phyloP scores from a whole-genome alignment of 176 grass and related monocot genomes.

The Oryza brachyantha region DNA sequence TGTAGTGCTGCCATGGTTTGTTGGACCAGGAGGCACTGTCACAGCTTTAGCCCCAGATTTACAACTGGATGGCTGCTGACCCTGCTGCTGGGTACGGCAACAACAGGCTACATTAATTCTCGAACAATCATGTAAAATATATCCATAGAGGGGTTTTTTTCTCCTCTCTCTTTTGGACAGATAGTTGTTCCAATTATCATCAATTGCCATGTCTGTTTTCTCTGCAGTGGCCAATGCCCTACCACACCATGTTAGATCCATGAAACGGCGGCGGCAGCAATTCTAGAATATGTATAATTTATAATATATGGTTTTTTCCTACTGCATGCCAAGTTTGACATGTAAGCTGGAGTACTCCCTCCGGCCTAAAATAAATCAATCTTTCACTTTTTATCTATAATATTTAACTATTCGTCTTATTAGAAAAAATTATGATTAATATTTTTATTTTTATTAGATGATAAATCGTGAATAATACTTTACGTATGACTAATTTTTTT shows the following conservation, averaged over 20 bases:
- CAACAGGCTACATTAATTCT: slow-evolving; percentile 21
- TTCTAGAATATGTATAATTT: neutral
- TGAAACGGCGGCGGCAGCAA: neutral
- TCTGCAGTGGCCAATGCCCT: neutral
- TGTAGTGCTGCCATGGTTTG: slow-evolving; percentile 24
- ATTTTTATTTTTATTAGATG: too few relatives aligned
- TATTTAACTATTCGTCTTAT: too few relatives aligned
- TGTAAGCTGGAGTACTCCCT: neutral
- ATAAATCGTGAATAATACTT: too few relatives aligned
- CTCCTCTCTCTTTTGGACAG: neutral
- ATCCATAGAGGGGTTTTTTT: neutral
- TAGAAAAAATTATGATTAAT: too few relatives aligned
- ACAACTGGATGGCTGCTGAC: slow-evolving; percentile 32
- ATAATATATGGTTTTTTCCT: neutral
- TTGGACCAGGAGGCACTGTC: slow-evolving; percentile 22
- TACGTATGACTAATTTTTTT: too few relatives aligned
- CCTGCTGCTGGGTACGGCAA: slow-evolving; percentile 18
- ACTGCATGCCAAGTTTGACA: slow-evolving; percentile 30
- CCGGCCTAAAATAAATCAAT: too few relatives aligned
- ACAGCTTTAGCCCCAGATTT: slow-evolving; percentile 39
- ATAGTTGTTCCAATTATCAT: neutral
- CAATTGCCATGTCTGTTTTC: neutral
- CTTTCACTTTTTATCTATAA: too few relatives aligned
- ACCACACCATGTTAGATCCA: neutral
- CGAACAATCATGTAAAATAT: neutral